Conservation (phyloP, 2,329 filamentous ascomycete genomes). For the Fusarium sterilihyphosum region DNA sequence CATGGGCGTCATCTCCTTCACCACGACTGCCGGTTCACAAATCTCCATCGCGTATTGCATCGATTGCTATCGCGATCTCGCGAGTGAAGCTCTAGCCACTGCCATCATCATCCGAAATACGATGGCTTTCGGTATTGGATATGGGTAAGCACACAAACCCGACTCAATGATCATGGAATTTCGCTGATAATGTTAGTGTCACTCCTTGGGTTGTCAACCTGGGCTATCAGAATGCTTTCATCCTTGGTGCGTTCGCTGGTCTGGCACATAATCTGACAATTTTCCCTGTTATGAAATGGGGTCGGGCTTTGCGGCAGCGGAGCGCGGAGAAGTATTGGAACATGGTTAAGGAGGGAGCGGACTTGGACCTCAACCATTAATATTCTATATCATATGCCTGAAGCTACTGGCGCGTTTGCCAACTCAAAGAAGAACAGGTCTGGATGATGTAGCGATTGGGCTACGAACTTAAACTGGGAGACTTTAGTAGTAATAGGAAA, state of each 20-base stretch:
- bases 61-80: background rate
- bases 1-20: background rate
- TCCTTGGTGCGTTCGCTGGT: background rate
- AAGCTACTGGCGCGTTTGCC: no score
- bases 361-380: background rate
- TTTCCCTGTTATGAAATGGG: background rate
- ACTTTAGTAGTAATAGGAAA: accelerated
- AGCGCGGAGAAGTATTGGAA: background rate
- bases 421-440: background rate
- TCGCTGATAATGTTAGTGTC: background rate
- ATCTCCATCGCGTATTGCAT: background rate
- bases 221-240: background rate
- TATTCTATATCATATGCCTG: accelerated
- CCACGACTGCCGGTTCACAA: background rate
- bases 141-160: background rate
- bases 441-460: background rate
- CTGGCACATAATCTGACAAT: background rate
- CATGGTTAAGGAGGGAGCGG: background rate
- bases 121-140: background rate
- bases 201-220: background rate
- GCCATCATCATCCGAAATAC: background rate
- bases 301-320: background rate
- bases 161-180: accelerated
- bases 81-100: background rate
- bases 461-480: no score